Percentiles rank a stretch among this genome's conserved stretches.
Evolutionary conservation across 305 asterid genomes (phyloP).

Genomic region (Nicotiana rustica): DNA sequence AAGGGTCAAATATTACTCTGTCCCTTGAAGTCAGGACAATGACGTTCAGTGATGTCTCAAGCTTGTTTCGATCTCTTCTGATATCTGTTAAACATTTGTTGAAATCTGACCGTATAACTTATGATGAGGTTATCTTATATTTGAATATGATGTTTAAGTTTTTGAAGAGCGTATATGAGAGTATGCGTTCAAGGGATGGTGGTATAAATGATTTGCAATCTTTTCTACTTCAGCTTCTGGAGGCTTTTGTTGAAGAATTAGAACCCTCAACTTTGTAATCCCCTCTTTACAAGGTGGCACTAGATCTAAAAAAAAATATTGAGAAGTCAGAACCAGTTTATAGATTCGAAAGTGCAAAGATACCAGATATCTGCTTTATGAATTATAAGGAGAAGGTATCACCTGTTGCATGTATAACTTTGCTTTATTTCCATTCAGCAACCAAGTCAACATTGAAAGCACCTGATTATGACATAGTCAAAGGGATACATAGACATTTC

Average conservation of each 20-base stretch:
- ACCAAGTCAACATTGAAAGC: slow-evolving; percentile 45
- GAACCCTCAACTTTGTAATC: slow-evolving; percentile 67
- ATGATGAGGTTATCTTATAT: slow-evolving; percentile 61
- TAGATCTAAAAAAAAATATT: slow-evolving; percentile 46
- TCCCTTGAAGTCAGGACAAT: slow-evolving; percentile 49
- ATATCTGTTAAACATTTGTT: slow-evolving; percentile 58
- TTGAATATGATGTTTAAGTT: slow-evolving; percentile 58
- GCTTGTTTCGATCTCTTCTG: slow-evolving; percentile 67
- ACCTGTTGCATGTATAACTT: slow-evolving; percentile 58
- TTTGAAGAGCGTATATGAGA: slow-evolving; percentile 52
- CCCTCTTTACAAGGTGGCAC: slow-evolving; percentile 69
- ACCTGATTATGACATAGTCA: slow-evolving; percentile 50
- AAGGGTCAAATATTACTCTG: slow-evolving; percentile 47
- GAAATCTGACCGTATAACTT: slow-evolving; percentile 50
- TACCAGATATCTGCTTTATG: slow-evolving; percentile 45
- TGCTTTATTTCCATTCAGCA: slow-evolving; percentile 59
- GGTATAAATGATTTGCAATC: slow-evolving; percentile 40
- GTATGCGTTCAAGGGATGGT: slow-evolving; percentile 44
- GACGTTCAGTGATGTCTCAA: slow-evolving; percentile 56
- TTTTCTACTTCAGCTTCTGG: slow-evolving; percentile 59
- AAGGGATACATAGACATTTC: slow-evolving; percentile 52
- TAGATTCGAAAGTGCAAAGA: slow-evolving; percentile 43
- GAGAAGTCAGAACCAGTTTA: slow-evolving; percentile 44
- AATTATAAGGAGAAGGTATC: slow-evolving; percentile 57
- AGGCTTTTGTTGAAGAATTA: slow-evolving; percentile 61